Evolutionary conservation across 164 flowering plant genomes (phyloP), one percentile per base, ranked within the genome.

Genomic region (Hamamelis virginiana): DNA sequence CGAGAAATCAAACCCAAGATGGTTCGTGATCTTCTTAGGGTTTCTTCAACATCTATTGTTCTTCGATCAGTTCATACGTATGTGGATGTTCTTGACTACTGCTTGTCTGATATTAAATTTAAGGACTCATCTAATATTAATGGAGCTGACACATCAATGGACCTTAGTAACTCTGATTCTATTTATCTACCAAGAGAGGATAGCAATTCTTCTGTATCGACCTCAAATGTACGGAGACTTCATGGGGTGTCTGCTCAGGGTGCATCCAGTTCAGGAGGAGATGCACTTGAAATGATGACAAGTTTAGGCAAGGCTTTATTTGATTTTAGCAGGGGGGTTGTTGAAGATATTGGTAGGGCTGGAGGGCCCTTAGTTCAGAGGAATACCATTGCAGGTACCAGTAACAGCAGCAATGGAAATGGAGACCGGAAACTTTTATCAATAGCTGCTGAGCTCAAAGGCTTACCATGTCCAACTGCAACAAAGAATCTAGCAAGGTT

Each of bases 1-100:
- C 82, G 85, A 70, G 96, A 95, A 86, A 86, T 95, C 67, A 92
- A 80, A 77, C 99, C 99, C 61, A 92, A 89, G 82, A 95, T 95
- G 97, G 97, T 95, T 19, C 85, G 99, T 16, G 90, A 89, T 75
- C 97, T 92, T 71, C 83, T 95, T 26, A 85, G 81, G 73, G 80
- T 76, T 66, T 87, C 93, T 59, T 84, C 93, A 23, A 80, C 86
- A 48, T 88, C 91, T 71, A 80, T 84, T 69, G 86, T 82, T 76
- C 82, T 91, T 62, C 86, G 81, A 65, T 85, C 96, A 11, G 87
- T 90, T 67, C 91, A 88, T 67, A 88, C 90, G 21, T 92, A 82
- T 81, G 73, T 92, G 4, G 99, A 92, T 84, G 96, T 95, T 70
- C 91, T 95, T 70, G 99, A 92, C 72, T 95, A 92, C 79, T 91